Evolutionary conservation across 495 filamentous ascomycete genomes (phyloP).

Genomic region (Barbatosphaeria neglecta): DNA sequence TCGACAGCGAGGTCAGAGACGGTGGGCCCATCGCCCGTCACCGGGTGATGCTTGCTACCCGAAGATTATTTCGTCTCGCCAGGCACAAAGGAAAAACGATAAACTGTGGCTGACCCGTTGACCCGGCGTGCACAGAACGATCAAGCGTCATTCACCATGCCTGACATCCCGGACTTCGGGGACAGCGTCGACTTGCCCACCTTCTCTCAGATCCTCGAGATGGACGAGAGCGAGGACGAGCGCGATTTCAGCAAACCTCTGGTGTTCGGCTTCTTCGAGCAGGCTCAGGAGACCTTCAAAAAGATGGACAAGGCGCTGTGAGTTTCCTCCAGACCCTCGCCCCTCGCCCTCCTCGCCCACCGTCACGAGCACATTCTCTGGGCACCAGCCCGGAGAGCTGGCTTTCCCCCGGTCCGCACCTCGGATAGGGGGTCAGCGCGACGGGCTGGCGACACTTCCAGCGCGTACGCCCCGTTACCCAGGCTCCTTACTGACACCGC

Average conservation of each 20-base stretch:
- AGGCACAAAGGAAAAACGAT: no score
- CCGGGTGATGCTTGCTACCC: not conserved
- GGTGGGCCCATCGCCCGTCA: not conserved
- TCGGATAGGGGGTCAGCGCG: no score
- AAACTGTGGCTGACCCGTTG: slow-evolving; percentile 1
- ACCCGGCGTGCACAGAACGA: slow-evolving; percentile 8
- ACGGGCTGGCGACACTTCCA: not conserved
- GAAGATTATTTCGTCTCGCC: not conserved
- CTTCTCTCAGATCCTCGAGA: slow-evolving; percentile 92
- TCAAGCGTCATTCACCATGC: slow-evolving; percentile 12
- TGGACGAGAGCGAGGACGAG: slow-evolving; percentile 81
- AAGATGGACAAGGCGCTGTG: slow-evolving; percentile 81
- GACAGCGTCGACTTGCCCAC: slow-evolving; percentile 67
- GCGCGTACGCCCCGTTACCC: not conserved
- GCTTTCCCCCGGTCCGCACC: no score
- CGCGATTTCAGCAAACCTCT: slow-evolving; percentile 70
- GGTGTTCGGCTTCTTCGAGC: slow-evolving; percentile 85
- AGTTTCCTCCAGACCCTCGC: slow-evolving; percentile 19
- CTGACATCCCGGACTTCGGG: slow-evolving; percentile 30
- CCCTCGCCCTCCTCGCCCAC: not conserved
- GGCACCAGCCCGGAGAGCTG: not conserved
- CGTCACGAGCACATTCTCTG: no score
- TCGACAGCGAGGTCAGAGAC: not conserved
- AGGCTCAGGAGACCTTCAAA: slow-evolving; percentile 73
- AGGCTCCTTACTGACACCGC: slow-evolving; percentile 6